phyloP scores from a whole-genome alignment of 2,329 filamentous ascomycete species.

The Allantophomopsis cytisporea region DNA sequence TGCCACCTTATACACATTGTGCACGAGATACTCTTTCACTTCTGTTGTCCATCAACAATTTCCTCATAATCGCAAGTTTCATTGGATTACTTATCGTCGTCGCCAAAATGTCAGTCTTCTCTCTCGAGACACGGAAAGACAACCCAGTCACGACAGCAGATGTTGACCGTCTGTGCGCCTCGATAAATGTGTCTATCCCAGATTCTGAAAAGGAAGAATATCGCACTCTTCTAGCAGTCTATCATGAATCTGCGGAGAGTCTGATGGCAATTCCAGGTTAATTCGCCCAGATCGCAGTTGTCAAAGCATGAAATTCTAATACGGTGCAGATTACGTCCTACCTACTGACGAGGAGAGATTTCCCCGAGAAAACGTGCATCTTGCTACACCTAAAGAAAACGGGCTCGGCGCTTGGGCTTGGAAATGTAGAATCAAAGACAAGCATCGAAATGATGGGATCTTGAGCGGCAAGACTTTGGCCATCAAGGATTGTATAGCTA shows the following conservation, averaged over 20 bases:
- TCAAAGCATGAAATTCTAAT: too few relatives aligned
- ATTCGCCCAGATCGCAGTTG: neutral
- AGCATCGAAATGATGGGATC: constrained; percentile 5
- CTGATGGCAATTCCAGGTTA: constrained; percentile 14
- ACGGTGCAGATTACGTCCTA: constrained; percentile 14
- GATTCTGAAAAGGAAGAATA: constrained; percentile 23
- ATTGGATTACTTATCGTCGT: too few relatives aligned
- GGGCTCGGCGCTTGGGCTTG: constrained; percentile 37
- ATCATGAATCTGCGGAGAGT: constrained; percentile 22
- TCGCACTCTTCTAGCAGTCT: constrained; percentile 22
- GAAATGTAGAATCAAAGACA: constrained; percentile 28
- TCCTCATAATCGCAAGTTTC: too few relatives aligned
- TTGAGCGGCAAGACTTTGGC: constrained; percentile 29
- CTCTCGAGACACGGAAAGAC: constrained; percentile 1
- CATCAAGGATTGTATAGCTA: constrained; percentile 38
- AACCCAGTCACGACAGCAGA: constrained; percentile 3
- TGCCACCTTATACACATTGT: too few relatives aligned
- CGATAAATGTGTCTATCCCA: constrained; percentile 18
- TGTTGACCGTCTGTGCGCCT: constrained; percentile 9
- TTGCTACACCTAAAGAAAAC: constrained; percentile 25
- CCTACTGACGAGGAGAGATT: constrained; percentile 19
- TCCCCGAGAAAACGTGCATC: constrained; percentile 27
- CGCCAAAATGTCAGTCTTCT: constrained; percentile 6
- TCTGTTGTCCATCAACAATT: too few relatives aligned
- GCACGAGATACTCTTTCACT: too few relatives aligned